phyloP scores from a whole-genome alignment of 2,329 filamentous ascomycete genomes.

The Calonectria hongkongensis region DNA sequence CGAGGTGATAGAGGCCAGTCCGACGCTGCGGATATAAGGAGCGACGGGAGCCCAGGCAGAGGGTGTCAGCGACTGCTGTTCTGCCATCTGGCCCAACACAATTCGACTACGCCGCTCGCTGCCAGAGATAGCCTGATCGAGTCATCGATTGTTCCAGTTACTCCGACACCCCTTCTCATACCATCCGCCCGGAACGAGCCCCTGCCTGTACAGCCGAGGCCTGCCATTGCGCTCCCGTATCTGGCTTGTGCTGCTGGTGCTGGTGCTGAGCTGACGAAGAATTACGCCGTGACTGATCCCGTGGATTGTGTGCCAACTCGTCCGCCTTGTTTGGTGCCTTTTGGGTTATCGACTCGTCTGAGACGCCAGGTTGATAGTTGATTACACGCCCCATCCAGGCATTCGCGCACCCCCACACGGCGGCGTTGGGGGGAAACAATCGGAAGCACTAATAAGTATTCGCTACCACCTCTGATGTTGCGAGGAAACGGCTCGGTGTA shows the following conservation, averaged over 20 bases:
- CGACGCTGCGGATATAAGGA: conserved; percentile 25
- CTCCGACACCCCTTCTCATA: conserved; percentile 27
- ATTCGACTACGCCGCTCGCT: conserved; percentile 44
- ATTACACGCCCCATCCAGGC: conserved; percentile 40
- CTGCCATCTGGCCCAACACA: conserved; percentile 51
- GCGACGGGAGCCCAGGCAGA: conserved; percentile 2
- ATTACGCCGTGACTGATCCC: conserved; percentile 25
- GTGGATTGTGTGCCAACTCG: conserved; percentile 22
- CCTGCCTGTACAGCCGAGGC: conserved; percentile 30
- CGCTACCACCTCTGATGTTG: conserved; percentile 42
- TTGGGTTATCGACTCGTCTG: conserved; percentile 13
- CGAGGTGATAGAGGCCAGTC: conserved; percentile 1
- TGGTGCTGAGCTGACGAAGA: conserved; percentile 19
- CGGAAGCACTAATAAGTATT: conserved; percentile 46
- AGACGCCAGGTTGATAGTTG: conserved; percentile 31
- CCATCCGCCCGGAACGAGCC: conserved; percentile 14
- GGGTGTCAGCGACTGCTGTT: conserved; percentile 40
- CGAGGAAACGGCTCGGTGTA: not conserved
- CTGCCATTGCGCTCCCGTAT: conserved; percentile 12
- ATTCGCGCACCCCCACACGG: conserved; percentile 33
- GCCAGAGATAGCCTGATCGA: conserved; percentile 32
- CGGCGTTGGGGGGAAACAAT: conserved; percentile 34
- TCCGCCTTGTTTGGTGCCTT: conserved; percentile 32
- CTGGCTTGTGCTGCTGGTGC: conserved; percentile 14
- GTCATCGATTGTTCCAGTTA: conserved; percentile 18